Percentiles rank a stretch among this genome's conserved stretches.
Evolutionary conservation across 495 filamentous ascomycete species (phyloP).

Genomic region (Aspergillus steynii): DNA sequence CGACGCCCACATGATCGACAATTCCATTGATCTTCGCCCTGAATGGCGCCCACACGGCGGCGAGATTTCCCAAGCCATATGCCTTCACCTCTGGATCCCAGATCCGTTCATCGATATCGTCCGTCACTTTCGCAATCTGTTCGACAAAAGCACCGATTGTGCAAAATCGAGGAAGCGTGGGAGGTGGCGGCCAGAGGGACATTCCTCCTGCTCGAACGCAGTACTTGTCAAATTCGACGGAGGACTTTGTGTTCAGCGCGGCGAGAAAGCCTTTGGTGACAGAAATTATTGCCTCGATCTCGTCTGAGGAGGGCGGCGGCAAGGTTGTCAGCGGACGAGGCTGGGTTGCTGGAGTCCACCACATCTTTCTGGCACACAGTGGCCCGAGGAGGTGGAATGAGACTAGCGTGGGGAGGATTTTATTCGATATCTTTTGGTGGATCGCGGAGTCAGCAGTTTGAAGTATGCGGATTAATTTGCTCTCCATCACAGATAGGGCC

Average conservation of each 20-base stretch:
- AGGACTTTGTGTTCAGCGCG: slow-evolving; percentile 33
- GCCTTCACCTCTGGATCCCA: slow-evolving; percentile 42
- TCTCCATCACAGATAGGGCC: background rate
- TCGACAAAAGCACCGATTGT: slow-evolving; percentile 43
- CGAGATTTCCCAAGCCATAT: slow-evolving; percentile 32
- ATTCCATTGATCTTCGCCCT: slow-evolving; percentile 40
- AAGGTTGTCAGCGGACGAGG: slow-evolving; percentile 4
- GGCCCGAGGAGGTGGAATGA: background rate
- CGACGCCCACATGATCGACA: slow-evolving; percentile 43
- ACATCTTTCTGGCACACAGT: slow-evolving; percentile 15
- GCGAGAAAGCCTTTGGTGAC: slow-evolving; percentile 35
- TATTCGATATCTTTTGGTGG: background rate
- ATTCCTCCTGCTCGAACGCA: slow-evolving; percentile 41
- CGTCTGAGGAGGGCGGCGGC: slow-evolving; percentile 15
- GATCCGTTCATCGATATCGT: slow-evolving; percentile 40
- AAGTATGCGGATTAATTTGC: background rate
- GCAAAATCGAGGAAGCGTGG: slow-evolving; percentile 37
- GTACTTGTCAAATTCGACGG: slow-evolving; percentile 38
- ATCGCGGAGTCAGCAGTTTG: background rate
- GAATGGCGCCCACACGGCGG: slow-evolving; percentile 44
- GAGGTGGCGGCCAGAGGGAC: slow-evolving; percentile 36
- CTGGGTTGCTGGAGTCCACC: slow-evolving; percentile 21
- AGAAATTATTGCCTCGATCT: slow-evolving; percentile 35
- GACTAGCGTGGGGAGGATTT: background rate
- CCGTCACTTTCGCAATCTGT: slow-evolving; percentile 30